phyloP scores from a whole-genome alignment of 768 basidiomycete genomes.

The Erythrobasidium yunnanense region DNA sequence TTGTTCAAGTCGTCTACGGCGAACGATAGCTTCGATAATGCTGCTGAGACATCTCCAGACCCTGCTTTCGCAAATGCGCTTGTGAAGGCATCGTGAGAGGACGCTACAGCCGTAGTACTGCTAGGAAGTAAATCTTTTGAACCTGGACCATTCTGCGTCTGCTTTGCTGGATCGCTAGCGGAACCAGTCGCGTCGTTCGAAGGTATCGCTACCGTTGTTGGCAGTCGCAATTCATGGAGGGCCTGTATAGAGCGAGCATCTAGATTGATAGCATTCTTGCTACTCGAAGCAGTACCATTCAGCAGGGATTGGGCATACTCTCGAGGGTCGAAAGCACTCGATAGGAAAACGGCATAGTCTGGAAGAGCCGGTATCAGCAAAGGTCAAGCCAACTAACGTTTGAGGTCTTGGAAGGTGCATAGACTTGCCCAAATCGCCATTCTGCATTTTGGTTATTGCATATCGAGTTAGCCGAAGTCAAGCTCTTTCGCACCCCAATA shows the following conservation, averaged over 20 bases:
- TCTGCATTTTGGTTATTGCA: no score
- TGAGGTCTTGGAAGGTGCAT: no score
- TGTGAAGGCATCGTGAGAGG: neutral
- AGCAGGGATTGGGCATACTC: constrained; percentile 10
- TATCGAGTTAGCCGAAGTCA: no score
- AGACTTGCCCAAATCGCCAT: no score
- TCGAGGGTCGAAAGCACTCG: constrained; percentile 8
- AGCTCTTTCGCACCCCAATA: no score
- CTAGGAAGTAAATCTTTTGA: no score
- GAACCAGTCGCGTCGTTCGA: no score
- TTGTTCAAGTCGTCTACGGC: constrained; percentile 85
- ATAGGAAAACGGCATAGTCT: constrained; percentile 15
- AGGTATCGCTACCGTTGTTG: no score
- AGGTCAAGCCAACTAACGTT: neutral
- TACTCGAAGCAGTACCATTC: neutral
- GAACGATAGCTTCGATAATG: constrained; percentile 73
- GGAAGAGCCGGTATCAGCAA: neutral
- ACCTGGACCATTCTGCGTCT: neutral
- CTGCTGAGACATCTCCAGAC: constrained; percentile 62
- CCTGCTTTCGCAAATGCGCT: constrained; percentile 42
- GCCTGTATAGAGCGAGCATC: constrained; percentile 6
- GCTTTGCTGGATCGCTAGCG: neutral
- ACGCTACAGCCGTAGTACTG: neutral
- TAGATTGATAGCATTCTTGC: neutral
- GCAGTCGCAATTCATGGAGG: constrained; percentile 1